phyloP scores from a whole-genome alignment of 495 filamentous ascomycete species.

The Xanthoparmelia taractica region DNA sequence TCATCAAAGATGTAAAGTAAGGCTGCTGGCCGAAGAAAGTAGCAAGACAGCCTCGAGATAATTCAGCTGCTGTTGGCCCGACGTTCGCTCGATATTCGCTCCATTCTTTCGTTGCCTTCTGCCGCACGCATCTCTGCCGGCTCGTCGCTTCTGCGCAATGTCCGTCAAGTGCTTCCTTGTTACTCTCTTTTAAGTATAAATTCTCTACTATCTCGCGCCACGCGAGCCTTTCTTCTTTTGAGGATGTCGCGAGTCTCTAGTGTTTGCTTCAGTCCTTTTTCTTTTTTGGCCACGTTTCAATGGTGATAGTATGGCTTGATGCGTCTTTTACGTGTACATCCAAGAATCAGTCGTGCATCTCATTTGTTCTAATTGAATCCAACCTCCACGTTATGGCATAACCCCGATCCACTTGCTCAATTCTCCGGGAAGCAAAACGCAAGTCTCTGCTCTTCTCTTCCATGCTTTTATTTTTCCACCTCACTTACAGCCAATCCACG shows the following conservation, averaged over 20 bases:
- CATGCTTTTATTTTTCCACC: not conserved
- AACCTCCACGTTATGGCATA: not conserved
- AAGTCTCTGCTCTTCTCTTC: not conserved
- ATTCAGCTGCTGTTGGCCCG: too few relatives aligned
- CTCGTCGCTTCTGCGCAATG: not conserved
- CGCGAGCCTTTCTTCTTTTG: not conserved
- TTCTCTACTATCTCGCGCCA: not conserved
- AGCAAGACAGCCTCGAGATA: not conserved
- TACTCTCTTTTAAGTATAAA: not conserved
- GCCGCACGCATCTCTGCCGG: not conserved
- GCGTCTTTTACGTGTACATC: not conserved
- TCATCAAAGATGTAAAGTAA: conserved; percentile 30
- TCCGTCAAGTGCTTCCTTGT: not conserved
- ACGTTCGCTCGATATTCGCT: too few relatives aligned
- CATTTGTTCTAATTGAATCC: not conserved
- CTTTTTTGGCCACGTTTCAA: not conserved
- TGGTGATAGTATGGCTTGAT: not conserved
- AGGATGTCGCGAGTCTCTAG: not conserved
- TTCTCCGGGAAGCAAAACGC: not conserved
- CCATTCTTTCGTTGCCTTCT: not conserved
- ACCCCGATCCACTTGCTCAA: not conserved
- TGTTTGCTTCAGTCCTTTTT: not conserved
- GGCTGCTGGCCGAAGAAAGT: not conserved
- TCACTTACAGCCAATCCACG: not conserved
- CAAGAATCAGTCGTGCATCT: not conserved